phyloP scores from a whole-genome alignment of 139 green algal genomes.

The Marvania coccoides region DNA sequence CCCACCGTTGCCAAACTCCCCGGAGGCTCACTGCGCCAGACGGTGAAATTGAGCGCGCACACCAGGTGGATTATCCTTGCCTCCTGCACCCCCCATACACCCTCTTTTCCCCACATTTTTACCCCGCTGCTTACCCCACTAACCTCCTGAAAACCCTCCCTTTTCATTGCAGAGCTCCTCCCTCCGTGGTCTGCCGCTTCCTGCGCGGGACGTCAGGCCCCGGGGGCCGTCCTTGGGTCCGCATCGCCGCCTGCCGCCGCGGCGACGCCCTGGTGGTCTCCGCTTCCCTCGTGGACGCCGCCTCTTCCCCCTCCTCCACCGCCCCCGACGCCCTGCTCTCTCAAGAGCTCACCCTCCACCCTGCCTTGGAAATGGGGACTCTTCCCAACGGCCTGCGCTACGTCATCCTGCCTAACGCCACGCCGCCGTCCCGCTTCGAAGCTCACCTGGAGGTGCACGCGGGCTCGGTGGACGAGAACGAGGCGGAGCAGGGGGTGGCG shows the following conservation, averaged over 20 bases:
- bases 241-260: slow-evolving; percentile 7
- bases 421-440: slow-evolving; percentile 86
- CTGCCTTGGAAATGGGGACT: slow-evolving; percentile 51
- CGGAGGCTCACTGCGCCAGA: too few species aligned
- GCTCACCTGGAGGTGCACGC: slow-evolving; percentile 89
- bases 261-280: slow-evolving; percentile 7
- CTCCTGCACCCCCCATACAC: too few species aligned
- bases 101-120: neutral
- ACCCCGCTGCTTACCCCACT: neutral
- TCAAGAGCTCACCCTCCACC: slow-evolving; percentile 39
- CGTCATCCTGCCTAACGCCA: slow-evolving; percentile 90
- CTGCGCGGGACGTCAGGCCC: slow-evolving; percentile 7
- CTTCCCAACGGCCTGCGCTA: slow-evolving; percentile 85
- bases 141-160: neutral
- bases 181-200: neutral
- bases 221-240: slow-evolving; percentile 10
- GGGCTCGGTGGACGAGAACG: slow-evolving; percentile 64
- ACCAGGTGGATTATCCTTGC: too few species aligned
- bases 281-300: slow-evolving; percentile 9
- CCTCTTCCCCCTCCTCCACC: neutral
- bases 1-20: too few species aligned
- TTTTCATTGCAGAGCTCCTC: neutral
- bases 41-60: too few species aligned
- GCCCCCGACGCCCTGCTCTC: slow-evolving; percentile 20
- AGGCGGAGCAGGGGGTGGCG: slow-evolving; percentile 84